These are phyloP conservation scores for Coemansia sp. DNA, from an alignment of 192 early-diverging fungal genomes.

Conservation along the genomic window DNA sequence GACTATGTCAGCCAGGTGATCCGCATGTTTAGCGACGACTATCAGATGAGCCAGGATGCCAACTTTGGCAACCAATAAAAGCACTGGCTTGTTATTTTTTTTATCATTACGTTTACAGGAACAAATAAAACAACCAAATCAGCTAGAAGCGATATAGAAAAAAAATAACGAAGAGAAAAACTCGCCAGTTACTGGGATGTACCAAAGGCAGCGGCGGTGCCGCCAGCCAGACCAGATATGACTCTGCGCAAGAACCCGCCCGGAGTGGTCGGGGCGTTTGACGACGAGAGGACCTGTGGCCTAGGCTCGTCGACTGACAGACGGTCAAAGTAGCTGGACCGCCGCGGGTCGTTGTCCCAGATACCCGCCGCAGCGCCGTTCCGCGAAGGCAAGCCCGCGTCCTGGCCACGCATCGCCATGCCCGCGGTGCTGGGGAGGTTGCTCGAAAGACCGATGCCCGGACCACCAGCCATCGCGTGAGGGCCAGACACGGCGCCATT, in stretches of 20 bases:
- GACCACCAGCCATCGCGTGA: slow-evolving; percentile 4
- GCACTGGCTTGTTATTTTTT: no score
- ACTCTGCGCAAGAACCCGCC: slow-evolving; percentile 37
- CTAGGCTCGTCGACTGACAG: slow-evolving; percentile 39
- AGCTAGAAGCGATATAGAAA: no score
- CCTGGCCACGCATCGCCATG: slow-evolving; percentile 25
- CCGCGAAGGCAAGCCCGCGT: slow-evolving; percentile 14
- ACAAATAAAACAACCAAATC: no score
- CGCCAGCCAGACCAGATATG: slow-evolving; percentile 45
- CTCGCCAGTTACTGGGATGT: slow-evolving; percentile 24
- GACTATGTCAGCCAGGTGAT: slow-evolving; percentile 47
- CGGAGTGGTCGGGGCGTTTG: slow-evolving; percentile 14
- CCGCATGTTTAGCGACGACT: slow-evolving; percentile 33
- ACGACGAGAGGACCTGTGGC: slow-evolving; percentile 25
- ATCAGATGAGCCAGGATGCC: slow-evolving; percentile 1
- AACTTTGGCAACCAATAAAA: background rate
- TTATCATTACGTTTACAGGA: no score
- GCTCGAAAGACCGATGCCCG: background rate
- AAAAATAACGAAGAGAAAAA: background rate
- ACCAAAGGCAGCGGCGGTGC: slow-evolving; percentile 27
- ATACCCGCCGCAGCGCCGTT: slow-evolving; percentile 22
- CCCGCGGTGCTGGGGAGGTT: slow-evolving; percentile 1
- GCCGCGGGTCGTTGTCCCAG: slow-evolving; percentile 40
- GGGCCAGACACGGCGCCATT: background rate
- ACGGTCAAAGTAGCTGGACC: slow-evolving; percentile 52